phyloP scores from a whole-genome alignment of 2,329 filamentous ascomycete species.

The Ophiocordyceps camponoti-rufipedis region DNA sequence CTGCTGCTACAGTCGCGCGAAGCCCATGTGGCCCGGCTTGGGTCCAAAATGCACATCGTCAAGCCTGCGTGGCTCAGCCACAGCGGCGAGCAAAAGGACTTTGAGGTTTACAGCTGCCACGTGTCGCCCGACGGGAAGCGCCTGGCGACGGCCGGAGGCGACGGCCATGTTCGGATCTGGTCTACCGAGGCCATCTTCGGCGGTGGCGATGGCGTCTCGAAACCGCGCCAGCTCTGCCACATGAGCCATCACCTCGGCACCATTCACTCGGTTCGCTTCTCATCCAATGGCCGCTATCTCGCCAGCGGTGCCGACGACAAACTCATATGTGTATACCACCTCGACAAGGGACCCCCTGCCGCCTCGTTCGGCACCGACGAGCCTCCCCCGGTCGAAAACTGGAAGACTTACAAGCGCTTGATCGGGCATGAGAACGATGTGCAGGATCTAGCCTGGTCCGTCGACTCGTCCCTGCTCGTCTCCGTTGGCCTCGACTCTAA shows the following conservation, averaged over 20 bases:
- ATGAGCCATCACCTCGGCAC: constrained; percentile 98
- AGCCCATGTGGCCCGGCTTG: constrained; percentile 2
- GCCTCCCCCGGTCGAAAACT: constrained; percentile 86
- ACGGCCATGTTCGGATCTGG: constrained; percentile 96
- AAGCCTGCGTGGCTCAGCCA: constrained; percentile 94
- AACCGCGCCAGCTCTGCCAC: constrained; percentile 84
- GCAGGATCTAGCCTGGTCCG: constrained; percentile 92
- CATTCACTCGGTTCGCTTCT: constrained; percentile 94
- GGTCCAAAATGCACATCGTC: constrained; percentile 60
- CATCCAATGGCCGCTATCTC: constrained; percentile 82
- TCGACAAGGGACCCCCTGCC: constrained; percentile 66
- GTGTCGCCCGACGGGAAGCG: constrained; percentile 86
- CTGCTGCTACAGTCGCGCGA: background rate
- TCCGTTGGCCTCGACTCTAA: constrained; percentile 96
- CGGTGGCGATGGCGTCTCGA: constrained; percentile 48
- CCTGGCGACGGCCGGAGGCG: constrained; percentile 86
- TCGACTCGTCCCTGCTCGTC: constrained; percentile 86
- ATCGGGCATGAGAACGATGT: constrained; percentile 98
- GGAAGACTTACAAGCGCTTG: constrained; percentile 84
- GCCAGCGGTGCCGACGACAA: constrained; percentile 97
- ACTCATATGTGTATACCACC: constrained; percentile 91
- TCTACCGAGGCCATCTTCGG: constrained; percentile 87
- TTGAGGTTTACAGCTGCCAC: constrained; percentile 96
- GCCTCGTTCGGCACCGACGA: constrained; percentile 81
- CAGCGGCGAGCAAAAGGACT: constrained; percentile 93